phyloP scores from a whole-genome alignment of 257 asterid genomes.

The Rehmannia glutinosa region DNA sequence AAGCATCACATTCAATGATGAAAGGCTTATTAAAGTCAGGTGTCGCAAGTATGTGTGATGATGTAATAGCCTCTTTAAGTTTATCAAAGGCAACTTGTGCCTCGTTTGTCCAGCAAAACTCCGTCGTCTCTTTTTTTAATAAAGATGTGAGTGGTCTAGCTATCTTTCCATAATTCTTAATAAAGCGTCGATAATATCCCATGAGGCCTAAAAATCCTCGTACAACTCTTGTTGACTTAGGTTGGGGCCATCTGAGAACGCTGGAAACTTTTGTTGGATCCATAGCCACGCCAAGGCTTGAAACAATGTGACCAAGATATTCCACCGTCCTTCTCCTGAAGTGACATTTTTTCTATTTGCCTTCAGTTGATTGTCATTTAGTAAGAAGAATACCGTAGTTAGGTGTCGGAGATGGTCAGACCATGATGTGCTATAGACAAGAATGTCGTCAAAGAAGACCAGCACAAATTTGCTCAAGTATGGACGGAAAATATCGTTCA shows the following conservation, averaged over 20 bases:
- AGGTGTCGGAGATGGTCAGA: background rate
- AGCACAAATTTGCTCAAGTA: slow-evolving; percentile 12
- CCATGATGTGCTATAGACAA: background rate
- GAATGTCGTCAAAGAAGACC: slow-evolving; percentile 13
- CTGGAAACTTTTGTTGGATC: slow-evolving; percentile 1
- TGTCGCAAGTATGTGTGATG: background rate
- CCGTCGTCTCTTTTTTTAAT: background rate
- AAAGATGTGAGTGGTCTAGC: background rate
- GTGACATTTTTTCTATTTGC: too few species aligned
- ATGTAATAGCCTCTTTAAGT: background rate
- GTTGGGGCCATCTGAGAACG: background rate
- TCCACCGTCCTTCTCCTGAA: background rate
- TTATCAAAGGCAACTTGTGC: background rate
- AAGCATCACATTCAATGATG: slow-evolving; percentile 9
- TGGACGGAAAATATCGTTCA: background rate
- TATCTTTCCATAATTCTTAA: background rate
- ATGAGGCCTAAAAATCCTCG: slow-evolving; percentile 19
- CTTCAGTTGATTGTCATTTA: too few species aligned
- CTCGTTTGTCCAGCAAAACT: background rate
- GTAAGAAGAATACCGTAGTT: background rate
- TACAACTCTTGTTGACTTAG: background rate
- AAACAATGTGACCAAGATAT: slow-evolving; percentile 16
- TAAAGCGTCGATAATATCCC: slow-evolving; percentile 1
- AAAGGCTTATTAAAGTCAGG: background rate
- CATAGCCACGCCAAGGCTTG: background rate